Conservation (phyloP, 495 filamentous ascomycete genomes). For the Hypomontagnella submonticulosa region DNA sequence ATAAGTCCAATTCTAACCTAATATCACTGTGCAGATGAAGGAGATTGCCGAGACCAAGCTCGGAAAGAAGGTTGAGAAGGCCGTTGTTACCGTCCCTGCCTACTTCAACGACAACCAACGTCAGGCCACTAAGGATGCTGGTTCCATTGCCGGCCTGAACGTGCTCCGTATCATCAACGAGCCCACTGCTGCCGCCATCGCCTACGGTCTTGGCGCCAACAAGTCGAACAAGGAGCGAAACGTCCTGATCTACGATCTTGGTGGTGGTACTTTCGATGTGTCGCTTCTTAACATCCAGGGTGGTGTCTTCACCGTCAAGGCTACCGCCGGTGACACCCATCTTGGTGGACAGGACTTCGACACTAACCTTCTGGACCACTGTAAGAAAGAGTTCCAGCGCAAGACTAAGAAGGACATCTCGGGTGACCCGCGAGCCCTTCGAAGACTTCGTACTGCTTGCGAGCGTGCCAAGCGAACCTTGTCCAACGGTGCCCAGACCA, state of each 20-base stretch:
- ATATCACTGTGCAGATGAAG: constrained; percentile 76
- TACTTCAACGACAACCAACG: constrained; percentile 99
- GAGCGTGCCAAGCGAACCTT: constrained; percentile 99
- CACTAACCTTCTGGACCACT: constrained; percentile 96
- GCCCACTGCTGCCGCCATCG: constrained; percentile 95
- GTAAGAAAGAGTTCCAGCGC: constrained; percentile 90
- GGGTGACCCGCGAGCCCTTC: constrained; percentile 93
- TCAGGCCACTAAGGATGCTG: constrained; percentile 98
- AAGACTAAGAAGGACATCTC: constrained; percentile 89
- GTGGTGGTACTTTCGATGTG: constrained; percentile 99
- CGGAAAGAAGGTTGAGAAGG: constrained; percentile 96
- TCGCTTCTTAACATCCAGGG: constrained; percentile 98
- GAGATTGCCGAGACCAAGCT: constrained; percentile 97
- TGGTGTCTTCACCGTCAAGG: constrained; percentile 99
- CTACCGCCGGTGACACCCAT: constrained; percentile 98
- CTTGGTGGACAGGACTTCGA: constrained; percentile 99
- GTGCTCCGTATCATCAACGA: constrained; percentile 99
- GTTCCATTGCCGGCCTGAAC: constrained; percentile 96
- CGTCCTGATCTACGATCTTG: constrained; percentile 98
- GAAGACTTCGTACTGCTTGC: constrained; percentile 97
- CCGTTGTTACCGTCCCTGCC: constrained; percentile 96
- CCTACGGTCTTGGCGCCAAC: constrained; percentile 93
- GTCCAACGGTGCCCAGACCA: constrained; percentile 95
- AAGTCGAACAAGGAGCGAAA: constrained; percentile 97
- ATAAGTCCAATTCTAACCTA: constrained; percentile 29